Conservation (phyloP, 306 rosid species). For the Castanospermum australe region DNA sequence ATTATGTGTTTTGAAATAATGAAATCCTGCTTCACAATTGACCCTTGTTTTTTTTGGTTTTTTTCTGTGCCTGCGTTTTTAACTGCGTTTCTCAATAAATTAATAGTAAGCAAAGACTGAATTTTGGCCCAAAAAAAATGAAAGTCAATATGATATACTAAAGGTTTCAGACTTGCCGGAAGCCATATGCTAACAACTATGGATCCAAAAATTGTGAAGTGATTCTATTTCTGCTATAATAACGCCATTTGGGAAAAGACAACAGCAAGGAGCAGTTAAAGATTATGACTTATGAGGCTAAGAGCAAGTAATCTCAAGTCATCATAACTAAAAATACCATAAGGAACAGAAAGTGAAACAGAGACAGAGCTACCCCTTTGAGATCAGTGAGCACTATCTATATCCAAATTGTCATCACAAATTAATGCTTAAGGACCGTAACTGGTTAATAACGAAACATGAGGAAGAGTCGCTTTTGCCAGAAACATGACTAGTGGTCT, state of each 20-base stretch:
- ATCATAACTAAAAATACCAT: background rate
- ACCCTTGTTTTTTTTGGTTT: background rate
- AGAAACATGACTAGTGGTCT: slow-evolving; percentile 19
- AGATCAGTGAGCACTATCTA: slow-evolving; percentile 2
- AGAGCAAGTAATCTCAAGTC: background rate
- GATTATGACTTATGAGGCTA: background rate
- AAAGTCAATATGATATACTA: background rate
- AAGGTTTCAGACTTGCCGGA: background rate
- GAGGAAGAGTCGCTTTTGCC: slow-evolving; percentile 14
- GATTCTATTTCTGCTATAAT: background rate
- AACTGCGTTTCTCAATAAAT: background rate
- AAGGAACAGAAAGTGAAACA: background rate
- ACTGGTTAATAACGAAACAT: background rate
- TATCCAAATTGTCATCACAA: background rate
- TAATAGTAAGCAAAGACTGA: background rate
- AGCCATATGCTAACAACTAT: background rate
- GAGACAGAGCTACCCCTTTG: background rate
- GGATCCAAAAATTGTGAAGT: background rate
- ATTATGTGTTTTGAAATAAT: slow-evolving; percentile 17
- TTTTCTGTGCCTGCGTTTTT: background rate
- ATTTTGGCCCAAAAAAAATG: background rate
- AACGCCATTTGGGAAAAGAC: background rate
- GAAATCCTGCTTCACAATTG: slow-evolving; percentile 23
- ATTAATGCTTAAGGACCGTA: background rate
- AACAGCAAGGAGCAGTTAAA: background rate